Percentiles rank a stretch among this genome's conserved stretches.
phyloP scores from a whole-genome alignment of 2,329 filamentous ascomycete species.

The Leptographium galeiforme region DNA sequence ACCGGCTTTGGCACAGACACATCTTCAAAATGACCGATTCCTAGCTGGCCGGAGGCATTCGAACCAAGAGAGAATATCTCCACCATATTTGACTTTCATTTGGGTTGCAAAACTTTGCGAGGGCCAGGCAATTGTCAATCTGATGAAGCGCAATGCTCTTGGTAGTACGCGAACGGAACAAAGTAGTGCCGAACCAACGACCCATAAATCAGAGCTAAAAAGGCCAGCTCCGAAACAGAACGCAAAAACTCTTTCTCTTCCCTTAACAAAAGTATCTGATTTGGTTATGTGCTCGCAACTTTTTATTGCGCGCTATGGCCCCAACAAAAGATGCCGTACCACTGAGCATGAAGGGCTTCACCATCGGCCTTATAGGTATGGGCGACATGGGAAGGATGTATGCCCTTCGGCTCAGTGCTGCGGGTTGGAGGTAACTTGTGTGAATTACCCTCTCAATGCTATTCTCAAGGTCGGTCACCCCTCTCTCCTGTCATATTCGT shows the following conservation, averaged over 20 bases:
- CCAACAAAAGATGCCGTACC: conserved; percentile 5
- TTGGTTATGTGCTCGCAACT: not conserved
- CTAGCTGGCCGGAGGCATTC: conserved; percentile 64
- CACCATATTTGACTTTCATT: conserved; percentile 23
- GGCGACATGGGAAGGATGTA: conserved; percentile 99
- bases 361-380: conserved; percentile 94
- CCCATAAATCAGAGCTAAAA: not conserved
- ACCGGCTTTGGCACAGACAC: conserved; percentile 52
- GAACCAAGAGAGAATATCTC: conserved; percentile 58
- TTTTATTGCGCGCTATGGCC: conserved; percentile 1
- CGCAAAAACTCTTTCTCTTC: not conserved
- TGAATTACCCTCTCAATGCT: not conserved
- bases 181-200: not conserved
- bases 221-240: not conserved
- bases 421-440: conserved; percentile 81
- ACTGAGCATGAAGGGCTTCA: conserved; percentile 48
- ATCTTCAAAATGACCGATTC: conserved; percentile 57
- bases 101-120: not conserved
- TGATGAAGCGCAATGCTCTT: not conserved
- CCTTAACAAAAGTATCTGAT: not conserved
- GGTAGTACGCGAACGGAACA: not conserved
- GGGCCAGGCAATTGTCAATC: not conserved
- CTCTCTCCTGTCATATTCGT: too few relatives aligned
- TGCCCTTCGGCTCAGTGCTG: conserved; percentile 70
- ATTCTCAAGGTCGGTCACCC: not conserved